A percentile compares a stretch with the other conserved stretches of the same genome.
phyloP scores from a whole-genome alignment of 192 early-diverging fungal genomes.

The Coemansia interrupta region DNA sequence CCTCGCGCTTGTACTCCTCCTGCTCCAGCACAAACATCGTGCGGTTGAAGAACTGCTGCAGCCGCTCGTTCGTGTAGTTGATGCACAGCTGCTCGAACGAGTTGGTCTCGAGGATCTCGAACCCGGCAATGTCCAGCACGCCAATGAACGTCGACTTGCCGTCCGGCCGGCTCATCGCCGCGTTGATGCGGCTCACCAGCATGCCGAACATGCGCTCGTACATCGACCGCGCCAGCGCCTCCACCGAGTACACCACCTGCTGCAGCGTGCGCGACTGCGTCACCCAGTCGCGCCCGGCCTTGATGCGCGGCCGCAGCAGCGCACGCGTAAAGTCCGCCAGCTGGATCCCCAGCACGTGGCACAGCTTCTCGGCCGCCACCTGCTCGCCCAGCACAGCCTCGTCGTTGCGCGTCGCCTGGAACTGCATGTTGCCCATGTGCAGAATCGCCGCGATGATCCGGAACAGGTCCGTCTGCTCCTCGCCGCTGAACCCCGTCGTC shows the following conservation, averaged over 20 bases:
- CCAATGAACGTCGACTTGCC: slow-evolving; percentile 88
- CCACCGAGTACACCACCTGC: slow-evolving; percentile 84
- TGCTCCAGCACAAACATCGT: slow-evolving; percentile 99
- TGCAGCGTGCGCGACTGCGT: slow-evolving; percentile 80
- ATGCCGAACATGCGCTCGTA: slow-evolving; percentile 96
- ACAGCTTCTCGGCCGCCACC: slow-evolving; percentile 78
- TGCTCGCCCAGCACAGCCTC: slow-evolving; percentile 80
- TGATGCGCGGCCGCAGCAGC: slow-evolving; percentile 84
- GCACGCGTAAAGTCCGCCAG: slow-evolving; percentile 82
- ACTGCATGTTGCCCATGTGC: slow-evolving; percentile 89
- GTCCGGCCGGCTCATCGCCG: slow-evolving; percentile 57
- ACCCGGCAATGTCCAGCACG: slow-evolving; percentile 97
- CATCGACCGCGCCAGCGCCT: slow-evolving; percentile 84
- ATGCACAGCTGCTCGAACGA: slow-evolving; percentile 99
- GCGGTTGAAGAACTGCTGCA: slow-evolving; percentile 99
- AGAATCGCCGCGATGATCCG: slow-evolving; percentile 81
- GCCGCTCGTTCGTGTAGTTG: slow-evolving; percentile 98
- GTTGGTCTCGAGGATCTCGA: slow-evolving; percentile 97
- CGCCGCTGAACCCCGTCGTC: slow-evolving; percentile 72
- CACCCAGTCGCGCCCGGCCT: slow-evolving; percentile 95
- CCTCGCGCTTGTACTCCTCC: slow-evolving; percentile 93
- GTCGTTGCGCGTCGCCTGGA: slow-evolving; percentile 76
- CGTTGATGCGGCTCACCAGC: slow-evolving; percentile 86
- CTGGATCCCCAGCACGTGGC: slow-evolving; percentile 90
- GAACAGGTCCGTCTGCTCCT: slow-evolving; percentile 81